These are phyloP conservation scores for Thalassia testudinum DNA, from an alignment of 116 monocot genomes.

Conservation along the genomic window DNA sequence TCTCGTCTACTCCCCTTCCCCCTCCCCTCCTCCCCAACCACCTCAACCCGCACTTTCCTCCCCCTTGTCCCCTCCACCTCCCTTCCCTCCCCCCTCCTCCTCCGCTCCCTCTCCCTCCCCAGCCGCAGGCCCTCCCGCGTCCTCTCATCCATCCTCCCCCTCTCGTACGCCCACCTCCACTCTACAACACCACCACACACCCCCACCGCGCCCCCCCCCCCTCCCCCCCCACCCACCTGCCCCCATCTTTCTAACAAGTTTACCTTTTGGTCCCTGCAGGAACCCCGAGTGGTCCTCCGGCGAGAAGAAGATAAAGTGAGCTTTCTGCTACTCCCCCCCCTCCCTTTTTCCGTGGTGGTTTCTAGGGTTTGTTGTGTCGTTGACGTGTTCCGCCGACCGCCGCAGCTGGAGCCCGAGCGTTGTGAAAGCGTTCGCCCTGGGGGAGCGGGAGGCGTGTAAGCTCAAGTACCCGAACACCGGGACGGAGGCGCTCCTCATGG, in stretches of 20 bases:
- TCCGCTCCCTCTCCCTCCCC: not conserved
- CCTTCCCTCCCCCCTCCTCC: not conserved
- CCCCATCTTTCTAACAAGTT: too few relatives aligned
- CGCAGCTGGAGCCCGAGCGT: constrained; percentile 72
- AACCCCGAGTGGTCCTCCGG: constrained; percentile 13
- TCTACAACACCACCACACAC: constrained; percentile 28
- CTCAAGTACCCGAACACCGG: constrained; percentile 61
- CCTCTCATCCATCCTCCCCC: not conserved
- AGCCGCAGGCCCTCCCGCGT: not conserved
- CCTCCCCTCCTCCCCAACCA: not conserved
- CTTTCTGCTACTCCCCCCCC: not conserved
- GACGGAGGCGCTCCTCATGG: constrained; percentile 81
- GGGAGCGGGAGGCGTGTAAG: constrained; percentile 75
- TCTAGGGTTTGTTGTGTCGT: not conserved
- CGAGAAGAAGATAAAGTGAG: constrained; percentile 17
- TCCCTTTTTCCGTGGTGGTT: not conserved
- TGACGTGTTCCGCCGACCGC: too few relatives aligned
- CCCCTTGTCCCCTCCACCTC: not conserved
- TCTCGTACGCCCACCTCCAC: not conserved
- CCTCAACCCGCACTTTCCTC: too few relatives aligned
- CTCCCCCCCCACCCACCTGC: not conserved
- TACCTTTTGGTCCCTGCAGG: constrained; percentile 5
- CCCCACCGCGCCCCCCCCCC: constrained; percentile 42
- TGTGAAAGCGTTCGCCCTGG: constrained; percentile 70
- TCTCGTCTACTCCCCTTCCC: not conserved